These are phyloP conservation scores for Dunaliella primolecta DNA, from an alignment of 139 green algal species.

Conservation along the genomic window DNA sequence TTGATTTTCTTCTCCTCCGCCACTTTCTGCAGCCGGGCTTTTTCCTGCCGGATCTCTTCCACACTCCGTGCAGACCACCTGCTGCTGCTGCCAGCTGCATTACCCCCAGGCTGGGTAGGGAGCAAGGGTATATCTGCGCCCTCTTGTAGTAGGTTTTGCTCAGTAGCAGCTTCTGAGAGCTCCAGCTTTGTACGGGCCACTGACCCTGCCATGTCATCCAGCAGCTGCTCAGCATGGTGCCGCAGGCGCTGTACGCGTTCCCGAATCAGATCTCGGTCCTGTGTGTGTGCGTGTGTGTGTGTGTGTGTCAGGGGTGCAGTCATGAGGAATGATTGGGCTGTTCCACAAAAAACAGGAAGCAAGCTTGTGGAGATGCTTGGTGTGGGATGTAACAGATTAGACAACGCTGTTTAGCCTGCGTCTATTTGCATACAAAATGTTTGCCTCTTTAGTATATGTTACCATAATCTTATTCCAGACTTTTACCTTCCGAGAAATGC, in stretches of 20 bases:
- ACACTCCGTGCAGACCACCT: background rate
- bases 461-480: too few relatives aligned
- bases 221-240: constrained; percentile 8
- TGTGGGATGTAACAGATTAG: too few relatives aligned
- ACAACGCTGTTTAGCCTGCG: too few relatives aligned
- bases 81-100: background rate
- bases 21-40: background rate
- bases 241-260: background rate
- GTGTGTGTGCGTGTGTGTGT: constrained; percentile 1
- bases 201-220: background rate
- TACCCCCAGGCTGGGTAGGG: background rate
- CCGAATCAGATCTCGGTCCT: constrained; percentile 2
- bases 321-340: too few relatives aligned
- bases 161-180: background rate
- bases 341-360: too few relatives aligned
- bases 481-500: too few relatives aligned
- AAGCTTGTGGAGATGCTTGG: too few relatives aligned
- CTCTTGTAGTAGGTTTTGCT: background rate
- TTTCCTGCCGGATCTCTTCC: background rate
- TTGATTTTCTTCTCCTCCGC: background rate
- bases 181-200: background rate
- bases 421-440: too few relatives aligned
- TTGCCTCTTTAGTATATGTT: too few relatives aligned
- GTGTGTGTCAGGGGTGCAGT: too few relatives aligned
- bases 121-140: background rate